Evolutionary conservation across 1,139 yeast genomes (phyloP), one percentile per base, ranked within the genome.

Genomic region (Zygoascus sp.): DNA sequence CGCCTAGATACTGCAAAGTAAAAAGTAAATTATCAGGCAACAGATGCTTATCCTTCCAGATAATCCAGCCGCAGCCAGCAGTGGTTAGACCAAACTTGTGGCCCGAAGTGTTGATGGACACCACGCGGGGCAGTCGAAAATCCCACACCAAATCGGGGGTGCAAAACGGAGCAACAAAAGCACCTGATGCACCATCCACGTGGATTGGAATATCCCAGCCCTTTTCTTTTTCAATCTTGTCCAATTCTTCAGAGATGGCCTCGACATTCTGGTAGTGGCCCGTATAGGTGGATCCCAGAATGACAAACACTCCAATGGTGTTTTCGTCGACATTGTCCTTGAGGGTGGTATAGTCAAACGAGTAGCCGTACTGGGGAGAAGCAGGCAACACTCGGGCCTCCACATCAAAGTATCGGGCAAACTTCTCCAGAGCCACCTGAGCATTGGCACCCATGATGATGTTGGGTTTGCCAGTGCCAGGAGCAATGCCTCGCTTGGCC

Each of bases 121-220:
- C 80, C 44, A 89, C 97, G 53, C 96, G 76, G 28, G 79, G 78
- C 44, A 84, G 64, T 48, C 80, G 69, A 68, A 89, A 89, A 65
- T 88, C 96, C 96, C 96, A 89, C 54, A 74, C 74, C 55, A 82
- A 72, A 25, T 80, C 76, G 5, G 95, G 95, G 63, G 75, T 83
- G 23, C 80, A 67, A 61, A 89, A 85, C 16, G 97, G 96, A 1
- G 95, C 95, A 32, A 87, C 78, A 62, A 89, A 80, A 1, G 84
- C 97, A 49, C 97, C 97, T 39, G 89, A 79, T 1, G 97, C 97
- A 54, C 94, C 97, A 65, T 89, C 97, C 34, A 89, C 94, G 62
- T 89, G 97, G 61, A 89, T 88, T 48, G 94, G 88, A 45, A 86
- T 68, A 58, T 76, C 77, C 52, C 72, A 56, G 2, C 95, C 95